Base-by-base conservation (phyloP, 192 early-diverging fungal species). In the Linnemannia elongata region DNA sequence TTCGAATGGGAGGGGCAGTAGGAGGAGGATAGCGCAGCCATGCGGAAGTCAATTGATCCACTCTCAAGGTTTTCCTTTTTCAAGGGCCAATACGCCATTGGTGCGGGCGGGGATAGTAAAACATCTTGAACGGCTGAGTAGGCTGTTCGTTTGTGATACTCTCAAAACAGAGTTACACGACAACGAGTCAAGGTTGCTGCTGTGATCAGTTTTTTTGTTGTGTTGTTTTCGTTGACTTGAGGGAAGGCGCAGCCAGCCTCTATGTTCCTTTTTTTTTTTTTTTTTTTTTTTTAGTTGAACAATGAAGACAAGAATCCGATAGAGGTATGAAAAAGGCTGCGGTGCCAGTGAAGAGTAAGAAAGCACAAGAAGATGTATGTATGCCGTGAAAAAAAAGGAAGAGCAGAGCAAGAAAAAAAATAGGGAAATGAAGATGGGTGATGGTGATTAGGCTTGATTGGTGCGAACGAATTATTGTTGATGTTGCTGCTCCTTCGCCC, bases 211-310 rank as follows among this genome's bases (percentile, higher is more conserved):
- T 71, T 71, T 30, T 41, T 71, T 69, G 8, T 35, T 71, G 69
- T 71, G 24, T 35, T 38, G 38, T 8, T 13, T n/a, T 4, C 6
- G 1, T 60, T 33, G 27, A 66, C 60, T 30, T 27, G 3, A 66
- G 55, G 60, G 30, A 66, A 66, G 60, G 60, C 60, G 60, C 60
- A 66, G 60, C 27, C 30, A 17, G 20, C 18, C 70, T 22, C 70
- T 22, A 35, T 30, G 44, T 74, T 75, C 33, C 27, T 45, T 74
- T 74, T 41, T 75, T 55, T 6, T 75, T 52, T 52, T 69, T n/a
- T n/a, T n/a, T 45, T 74, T 74, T 41, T 75, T 55, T 6, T 75
- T 52, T 52, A 52, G n/a, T 22, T 66, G 24, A 66, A 22, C 33
- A 41, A 15, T 24, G 20, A 71, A 6, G 35, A 20, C 20, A 41